Base-by-base conservation (phyloP, 371 early-diverging fungal species). In the Saksenaea oblongispora region DNA sequence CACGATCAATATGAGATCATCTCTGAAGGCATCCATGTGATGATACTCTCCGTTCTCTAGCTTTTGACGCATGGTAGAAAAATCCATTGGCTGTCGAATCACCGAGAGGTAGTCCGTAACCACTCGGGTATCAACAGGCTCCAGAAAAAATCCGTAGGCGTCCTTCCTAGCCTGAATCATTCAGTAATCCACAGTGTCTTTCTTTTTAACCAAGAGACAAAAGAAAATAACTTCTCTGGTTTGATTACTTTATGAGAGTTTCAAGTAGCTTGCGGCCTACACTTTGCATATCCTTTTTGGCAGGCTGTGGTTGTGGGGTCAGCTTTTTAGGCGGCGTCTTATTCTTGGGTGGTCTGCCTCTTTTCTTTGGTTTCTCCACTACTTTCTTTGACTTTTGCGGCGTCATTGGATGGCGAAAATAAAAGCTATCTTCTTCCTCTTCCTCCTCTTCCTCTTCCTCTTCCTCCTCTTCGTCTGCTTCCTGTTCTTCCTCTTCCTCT, bases 91-190 rank as follows among this genome's bases (percentile, higher is more conserved):
- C 2, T 77, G 70, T 56, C 83, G 84, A 59, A 91, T 91, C 5
- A 94, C 82, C 3, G 83, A 73, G 17, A 89, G 64, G 70, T 95
- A 95, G 63, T 93, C 94, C 1, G 89, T 83, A 8, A 95, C 93
- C 9, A 87, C 47, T 0, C 64, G 67, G 17, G 87, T 83, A 71
- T 94, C 89, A 10, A 95, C 95, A 18, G 95, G 94, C 35, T 90
- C 86, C 17, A 89, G 66, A 66, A 95, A 95, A 56, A 93, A 86
- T 0, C 92, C 91, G 72, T 93, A 92, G 0, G 76, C 76, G 69
- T 90, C 87, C 17, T 70, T 63, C 58, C 79, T 80, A 53, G 54
- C 51, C 44, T 55, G 39, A 39, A 54, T 24, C 22, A 54, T 42
- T 53, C 58, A 34, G 56, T 37, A 47, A 34, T 44, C 22, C 8